These are phyloP conservation scores for Hypholoma sublateritium DNA, from an alignment of 768 basidiomycete genomes.

Conservation along the genomic window DNA sequence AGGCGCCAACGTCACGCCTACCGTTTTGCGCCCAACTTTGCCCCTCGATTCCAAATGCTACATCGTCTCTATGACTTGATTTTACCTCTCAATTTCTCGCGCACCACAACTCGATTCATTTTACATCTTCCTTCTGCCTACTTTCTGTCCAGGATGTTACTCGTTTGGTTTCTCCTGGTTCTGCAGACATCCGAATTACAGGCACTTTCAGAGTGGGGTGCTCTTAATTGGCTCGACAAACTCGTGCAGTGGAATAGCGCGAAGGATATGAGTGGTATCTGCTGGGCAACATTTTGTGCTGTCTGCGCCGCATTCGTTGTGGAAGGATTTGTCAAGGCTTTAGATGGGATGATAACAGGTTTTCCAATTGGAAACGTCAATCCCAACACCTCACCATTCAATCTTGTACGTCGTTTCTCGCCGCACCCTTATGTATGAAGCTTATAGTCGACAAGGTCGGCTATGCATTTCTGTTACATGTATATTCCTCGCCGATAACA, in stretches of 20 bases:
- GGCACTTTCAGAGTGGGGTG: conserved; percentile 11
- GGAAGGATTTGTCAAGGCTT: conserved; percentile 64
- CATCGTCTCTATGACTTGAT: conserved; percentile 35
- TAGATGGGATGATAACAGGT: conserved; percentile 57
- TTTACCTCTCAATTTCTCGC: conserved; percentile 66
- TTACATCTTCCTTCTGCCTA: conserved; percentile 67
- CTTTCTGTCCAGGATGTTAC: conserved; percentile 53
- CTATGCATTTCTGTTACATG: conserved; percentile 74
- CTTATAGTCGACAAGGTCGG: conserved; percentile 49
- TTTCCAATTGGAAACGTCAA: conserved; percentile 35
- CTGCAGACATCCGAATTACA: conserved; percentile 49
- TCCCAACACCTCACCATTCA: conserved; percentile 63
- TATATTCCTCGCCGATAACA: conserved; percentile 67
- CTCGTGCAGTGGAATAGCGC: conserved; percentile 45
- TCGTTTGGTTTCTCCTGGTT: conserved; percentile 58
- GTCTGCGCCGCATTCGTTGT: conserved; percentile 65
- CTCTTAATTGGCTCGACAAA: conserved; percentile 23
- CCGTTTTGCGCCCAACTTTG: conserved; percentile 20
- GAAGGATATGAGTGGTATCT: conserved; percentile 60
- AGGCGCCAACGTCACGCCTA: conserved; percentile 26
- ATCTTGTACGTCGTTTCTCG: conserved; percentile 50
- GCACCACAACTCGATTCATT: conserved; percentile 54
- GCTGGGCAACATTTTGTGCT: conserved; percentile 73
- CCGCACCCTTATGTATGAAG: conserved; percentile 4
- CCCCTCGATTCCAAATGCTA: conserved; percentile 16